Base-by-base conservation (phyloP, 2,329 filamentous ascomycete genomes). In the Paracoccidioides brasiliensis region DNA sequence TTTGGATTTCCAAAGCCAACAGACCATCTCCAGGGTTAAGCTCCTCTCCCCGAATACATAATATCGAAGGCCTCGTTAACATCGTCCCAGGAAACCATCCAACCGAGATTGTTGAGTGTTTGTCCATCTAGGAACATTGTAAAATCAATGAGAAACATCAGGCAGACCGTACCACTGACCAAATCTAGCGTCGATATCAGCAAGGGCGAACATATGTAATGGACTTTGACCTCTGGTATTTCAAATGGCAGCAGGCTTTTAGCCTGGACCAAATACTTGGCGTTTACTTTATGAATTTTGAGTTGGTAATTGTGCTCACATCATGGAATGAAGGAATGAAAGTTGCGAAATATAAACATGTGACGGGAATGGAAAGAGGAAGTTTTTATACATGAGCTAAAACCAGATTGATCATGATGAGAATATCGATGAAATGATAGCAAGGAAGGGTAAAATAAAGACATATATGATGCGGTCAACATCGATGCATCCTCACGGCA, bases 1-100 rank as follows among this genome's bases (percentile, higher is more conserved):
- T 67, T 59, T 83, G 80, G 0, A 74, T 70, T 60, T 81, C 73
- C 0, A 84, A 67, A 2, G 78, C 64, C 0, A 75, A 52, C 0
- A 82, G 67, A 0, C 74, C 78, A 22, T 76, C 67, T 0, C 74
- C 74, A 0, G 76, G 22, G 72, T 1, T 66, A 55, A 52, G 70
- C 72, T 49, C 75, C 72, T 38, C 64, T 68, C 0, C 66, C 61
- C 4, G 64, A 67, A 40, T 38, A 50, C 55, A 71, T 64, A 67
- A 67, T 71, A 0, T 71, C 60, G 40, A 72, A 70, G 1, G 71
- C 71, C 22, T 74, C 65, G 1, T 62, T 56, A 33, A 68, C 60
- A 22, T 70, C 64, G 22, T 69, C 63, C 69, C 67, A 71, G 37
- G 64, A 60, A 37, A 72, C 55, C 3, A 74, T 55, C 40, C 66